Percentiles rank a stretch among this genome's conserved stretches.
Conservation (phyloP, 139 green algal species). For the Closterium sp. region DNA sequence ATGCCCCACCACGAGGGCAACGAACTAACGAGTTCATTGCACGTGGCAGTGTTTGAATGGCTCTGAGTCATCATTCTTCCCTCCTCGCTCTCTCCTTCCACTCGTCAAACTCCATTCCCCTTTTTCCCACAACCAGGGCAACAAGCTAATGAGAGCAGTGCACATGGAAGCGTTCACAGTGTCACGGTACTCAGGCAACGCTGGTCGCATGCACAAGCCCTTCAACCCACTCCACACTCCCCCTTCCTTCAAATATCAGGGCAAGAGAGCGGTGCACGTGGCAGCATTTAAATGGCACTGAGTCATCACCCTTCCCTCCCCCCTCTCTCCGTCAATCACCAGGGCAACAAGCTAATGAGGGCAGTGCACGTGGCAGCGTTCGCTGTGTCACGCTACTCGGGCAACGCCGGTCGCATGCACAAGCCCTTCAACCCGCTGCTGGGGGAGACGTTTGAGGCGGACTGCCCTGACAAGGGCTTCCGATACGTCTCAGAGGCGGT, state of each 20-base stretch:
- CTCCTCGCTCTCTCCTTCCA: too few relatives aligned
- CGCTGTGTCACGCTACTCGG: constrained; percentile 68
- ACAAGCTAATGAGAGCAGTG: constrained; percentile 57
- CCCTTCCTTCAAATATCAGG: too few relatives aligned
- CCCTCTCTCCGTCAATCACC: not conserved
- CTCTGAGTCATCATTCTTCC: not conserved
- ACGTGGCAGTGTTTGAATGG: constrained; percentile 77
- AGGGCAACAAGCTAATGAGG: constrained; percentile 50
- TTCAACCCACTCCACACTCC: constrained; percentile 65
- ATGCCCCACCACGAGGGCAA: too few relatives aligned
- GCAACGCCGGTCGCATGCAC: constrained; percentile 38
- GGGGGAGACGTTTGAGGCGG: constrained; percentile 74
- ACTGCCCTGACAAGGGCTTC: constrained; percentile 62
- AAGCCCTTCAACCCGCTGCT: constrained; percentile 73
- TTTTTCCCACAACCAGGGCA: not conserved
- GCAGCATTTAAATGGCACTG: too few relatives aligned
- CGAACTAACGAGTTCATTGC: constrained; percentile 54
- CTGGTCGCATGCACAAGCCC: constrained; percentile 48
- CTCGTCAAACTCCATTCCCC: too few relatives aligned
- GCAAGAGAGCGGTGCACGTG: too few relatives aligned
- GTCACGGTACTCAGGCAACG: constrained; percentile 56
- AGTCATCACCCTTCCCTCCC: too few relatives aligned
- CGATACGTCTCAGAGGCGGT: constrained; percentile 51
- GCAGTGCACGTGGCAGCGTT: constrained; percentile 76
- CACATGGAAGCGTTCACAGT: constrained; percentile 79